Percentiles rank a stretch among this genome's conserved stretches.
Conservation (phyloP, 2,329 filamentous ascomycete species). For the Alternaria dauci region DNA sequence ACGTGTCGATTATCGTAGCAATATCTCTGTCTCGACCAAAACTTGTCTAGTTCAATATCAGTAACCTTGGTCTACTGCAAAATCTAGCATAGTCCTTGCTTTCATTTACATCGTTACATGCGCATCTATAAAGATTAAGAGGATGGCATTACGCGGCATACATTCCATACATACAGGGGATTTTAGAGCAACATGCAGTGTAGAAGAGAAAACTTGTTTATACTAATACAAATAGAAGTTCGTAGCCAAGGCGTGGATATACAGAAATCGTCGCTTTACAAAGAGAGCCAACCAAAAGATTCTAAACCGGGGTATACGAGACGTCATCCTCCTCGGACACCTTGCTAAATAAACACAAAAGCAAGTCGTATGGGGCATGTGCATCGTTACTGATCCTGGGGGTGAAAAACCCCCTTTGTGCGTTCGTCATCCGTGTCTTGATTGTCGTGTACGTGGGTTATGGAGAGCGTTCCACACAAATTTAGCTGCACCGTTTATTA, state of each 20-base stretch:
- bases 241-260: background rate
- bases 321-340: background rate
- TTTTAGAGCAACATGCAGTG: background rate
- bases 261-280: background rate
- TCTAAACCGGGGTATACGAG: slow-evolving; percentile 1
- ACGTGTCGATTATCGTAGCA: background rate
- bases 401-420: accelerated
- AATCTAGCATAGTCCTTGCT: too few relatives aligned
- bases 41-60: background rate
- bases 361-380: background rate
- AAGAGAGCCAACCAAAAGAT: background rate
- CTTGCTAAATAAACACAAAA: slow-evolving; percentile 4
- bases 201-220: background rate
- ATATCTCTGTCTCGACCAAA: too few relatives aligned
- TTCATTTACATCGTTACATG: background rate
- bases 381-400: background rate
- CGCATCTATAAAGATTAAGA: background rate
- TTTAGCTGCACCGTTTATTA: background rate
- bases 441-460: background rate
- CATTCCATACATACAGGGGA: background rate
- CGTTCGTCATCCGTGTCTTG: background rate
- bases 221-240: background rate
- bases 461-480: background rate
- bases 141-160: background rate
- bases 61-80: background rate